A percentile compares a stretch with the other conserved stretches of the same genome.
These are phyloP conservation scores for Skeletonema marinoi DNA, from an alignment of 108 stramenopile genomes.

Conservation along the genomic window DNA sequence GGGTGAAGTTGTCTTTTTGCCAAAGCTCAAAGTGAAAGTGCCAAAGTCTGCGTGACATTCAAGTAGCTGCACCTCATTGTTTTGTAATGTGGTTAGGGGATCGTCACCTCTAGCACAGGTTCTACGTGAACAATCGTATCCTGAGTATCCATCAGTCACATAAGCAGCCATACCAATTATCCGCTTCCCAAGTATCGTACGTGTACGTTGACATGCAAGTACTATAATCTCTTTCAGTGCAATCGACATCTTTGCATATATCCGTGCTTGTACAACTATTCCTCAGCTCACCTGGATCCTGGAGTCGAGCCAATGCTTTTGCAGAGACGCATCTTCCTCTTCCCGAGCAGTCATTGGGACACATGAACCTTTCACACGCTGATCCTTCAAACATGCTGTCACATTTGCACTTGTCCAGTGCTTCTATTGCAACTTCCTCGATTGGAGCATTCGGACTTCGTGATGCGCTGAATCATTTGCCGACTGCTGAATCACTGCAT, in stretches of 20 bases:
- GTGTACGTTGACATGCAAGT: conserved; percentile 27
- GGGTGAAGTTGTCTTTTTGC: conserved; percentile 51
- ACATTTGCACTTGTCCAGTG: conserved; percentile 59
- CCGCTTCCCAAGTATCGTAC: conserved; percentile 73
- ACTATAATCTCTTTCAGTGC: conserved; percentile 36
- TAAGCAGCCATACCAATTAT: conserved; percentile 56
- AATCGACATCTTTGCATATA: conserved; percentile 37
- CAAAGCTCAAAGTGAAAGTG: conserved; percentile 69
- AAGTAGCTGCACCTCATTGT: conserved; percentile 65
- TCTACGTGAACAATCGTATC: conserved; percentile 67
- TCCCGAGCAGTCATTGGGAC: conserved; percentile 59
- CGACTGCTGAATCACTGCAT: conserved; percentile 45
- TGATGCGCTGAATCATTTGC: conserved; percentile 52
- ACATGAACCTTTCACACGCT: conserved; percentile 65
- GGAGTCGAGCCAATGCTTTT: conserved; percentile 56
- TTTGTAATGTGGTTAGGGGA: conserved; percentile 57
- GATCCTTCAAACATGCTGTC: conserved; percentile 56
- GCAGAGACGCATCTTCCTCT: conserved; percentile 69
- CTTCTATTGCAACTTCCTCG: conserved; percentile 60
- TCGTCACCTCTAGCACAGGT: conserved; percentile 76
- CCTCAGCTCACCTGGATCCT: conserved; percentile 53
- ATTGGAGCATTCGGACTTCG: conserved; percentile 69
- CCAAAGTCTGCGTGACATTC: conserved; percentile 69
- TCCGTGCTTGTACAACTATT: conserved; percentile 40
- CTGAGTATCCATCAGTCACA: conserved; percentile 72